Conservation (phyloP, 768 basidiomycete genomes). For the Terana coerulea region DNA sequence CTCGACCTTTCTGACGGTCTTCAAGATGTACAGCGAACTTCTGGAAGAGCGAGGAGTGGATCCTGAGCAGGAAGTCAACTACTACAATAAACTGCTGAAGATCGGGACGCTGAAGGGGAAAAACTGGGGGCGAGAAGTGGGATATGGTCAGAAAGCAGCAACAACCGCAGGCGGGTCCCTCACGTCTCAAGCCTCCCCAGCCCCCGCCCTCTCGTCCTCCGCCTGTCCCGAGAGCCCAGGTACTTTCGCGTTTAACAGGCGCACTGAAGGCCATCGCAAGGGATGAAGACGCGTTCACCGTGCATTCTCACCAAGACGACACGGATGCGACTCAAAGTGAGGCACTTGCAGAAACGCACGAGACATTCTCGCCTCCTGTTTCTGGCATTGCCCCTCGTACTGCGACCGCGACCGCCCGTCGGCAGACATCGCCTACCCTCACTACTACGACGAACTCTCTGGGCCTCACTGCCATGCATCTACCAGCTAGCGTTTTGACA, state of each 20-base stretch:
- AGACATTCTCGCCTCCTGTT: constrained; percentile 1
- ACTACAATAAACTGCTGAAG: constrained; percentile 80
- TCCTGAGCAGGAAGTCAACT: constrained; percentile 69
- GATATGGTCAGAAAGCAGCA: constrained; percentile 57
- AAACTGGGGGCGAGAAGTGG: constrained; percentile 86
- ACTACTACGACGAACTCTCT: constrained; percentile 23
- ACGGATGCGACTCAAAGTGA: constrained; percentile 15
- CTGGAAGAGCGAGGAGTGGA: constrained; percentile 73
- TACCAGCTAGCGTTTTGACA: constrained; percentile 4
- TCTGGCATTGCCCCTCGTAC: constrained; percentile 9
- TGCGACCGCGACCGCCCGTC: constrained; percentile 17
- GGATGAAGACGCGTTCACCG: constrained; percentile 38
- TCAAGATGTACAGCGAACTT: constrained; percentile 83
- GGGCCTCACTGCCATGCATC: constrained; percentile 24
- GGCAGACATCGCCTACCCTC: constrained; percentile 17
- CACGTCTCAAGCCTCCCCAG: constrained; percentile 2
- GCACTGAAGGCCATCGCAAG: constrained; percentile 21
- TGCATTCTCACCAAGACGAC: constrained; percentile 41
- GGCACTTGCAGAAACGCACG: constrained; percentile 1
- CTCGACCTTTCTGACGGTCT: constrained; percentile 74
- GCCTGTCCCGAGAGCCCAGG: not conserved
- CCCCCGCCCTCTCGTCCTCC: not conserved
- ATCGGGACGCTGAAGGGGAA: constrained; percentile 76
- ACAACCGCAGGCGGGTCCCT: constrained; percentile 30
- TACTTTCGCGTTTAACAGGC: constrained; percentile 8